Conservation (phyloP, 1,284 basidiomycete genomes). For the Leucoagaricus sp. region DNA sequence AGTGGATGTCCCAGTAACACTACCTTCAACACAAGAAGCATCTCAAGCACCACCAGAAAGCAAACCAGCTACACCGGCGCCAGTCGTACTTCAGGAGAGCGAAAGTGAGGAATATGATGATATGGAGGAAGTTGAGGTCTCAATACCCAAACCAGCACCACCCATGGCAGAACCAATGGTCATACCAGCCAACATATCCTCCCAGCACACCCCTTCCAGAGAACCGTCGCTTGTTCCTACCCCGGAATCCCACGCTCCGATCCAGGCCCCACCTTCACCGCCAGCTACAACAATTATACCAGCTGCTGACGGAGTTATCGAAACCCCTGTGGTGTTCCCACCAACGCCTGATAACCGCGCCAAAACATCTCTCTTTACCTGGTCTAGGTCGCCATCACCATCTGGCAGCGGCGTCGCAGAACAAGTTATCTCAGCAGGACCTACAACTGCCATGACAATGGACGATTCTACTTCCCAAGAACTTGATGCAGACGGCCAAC, state of each 20-base stretch:
- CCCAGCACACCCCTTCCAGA: background rate
- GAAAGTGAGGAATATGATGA: constrained; percentile 18
- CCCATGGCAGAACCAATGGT: background rate
- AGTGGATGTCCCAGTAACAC: background rate
- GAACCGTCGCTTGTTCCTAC: background rate
- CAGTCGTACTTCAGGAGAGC: background rate
- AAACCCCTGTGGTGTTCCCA: background rate
- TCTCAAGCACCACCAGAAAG: background rate
- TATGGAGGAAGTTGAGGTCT: constrained; percentile 20
- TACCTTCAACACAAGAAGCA: background rate
- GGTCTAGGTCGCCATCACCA: constrained; percentile 58
- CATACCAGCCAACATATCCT: background rate
- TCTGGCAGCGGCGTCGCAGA: constrained; percentile 11
- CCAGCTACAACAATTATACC: background rate
- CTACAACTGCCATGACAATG: constrained; percentile 16
- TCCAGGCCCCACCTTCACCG: background rate
- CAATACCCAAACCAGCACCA: background rate
- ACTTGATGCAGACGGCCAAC: constrained; percentile 10
- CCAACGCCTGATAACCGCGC: constrained; percentile 9
- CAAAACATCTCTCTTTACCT: constrained; percentile 36
- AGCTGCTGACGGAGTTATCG: background rate
- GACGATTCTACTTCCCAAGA: background rate
- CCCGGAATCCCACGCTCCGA: background rate
- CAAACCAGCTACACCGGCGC: background rate
- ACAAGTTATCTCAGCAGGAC: constrained; percentile 16